Base-by-base conservation (phyloP, 306 rosid species). In the Trifolium pratense region DNA sequence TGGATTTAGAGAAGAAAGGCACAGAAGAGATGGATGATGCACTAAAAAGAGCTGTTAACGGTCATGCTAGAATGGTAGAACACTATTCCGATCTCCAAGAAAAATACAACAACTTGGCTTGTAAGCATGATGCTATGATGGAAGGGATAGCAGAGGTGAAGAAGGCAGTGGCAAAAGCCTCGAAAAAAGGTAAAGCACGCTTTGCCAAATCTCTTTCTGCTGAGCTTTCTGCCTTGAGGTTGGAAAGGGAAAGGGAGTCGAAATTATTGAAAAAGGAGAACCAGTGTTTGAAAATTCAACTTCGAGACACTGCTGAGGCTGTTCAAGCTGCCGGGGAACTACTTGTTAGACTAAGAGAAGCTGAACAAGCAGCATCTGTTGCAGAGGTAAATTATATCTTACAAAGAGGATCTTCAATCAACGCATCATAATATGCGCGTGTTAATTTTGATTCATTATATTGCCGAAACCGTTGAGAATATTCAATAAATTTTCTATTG, bases 321-420 rank as follows among this genome's bases (percentile, higher is more conserved):
- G 97, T 95, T 56, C 99, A 95, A 80, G 97, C 97, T 31, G 99
- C 99, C 1, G 99, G 99, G 49, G 99, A 90, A 73, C 88, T 95
- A 58, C 99, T 95, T 65, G 97, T 87, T 51, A 79, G 97, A 85
- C 96, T 90, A 39, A 83, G 93, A 86, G 99, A 95, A 84, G 90
- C 99, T 49, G 99, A 91, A 66, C 86, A 91, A 11, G 83, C 87
- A 16, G 88, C 96, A 75, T 81, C 89, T 60, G 73, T 80, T 79
- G 90, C 96, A 57, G 92, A 91, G 97, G 97, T 94, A 66, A 71
- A 34, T 14, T 49, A 20, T 70, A 71, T 59, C 29, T 20, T n/a
- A 36, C 39, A 2, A 39, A 70, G 26, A 32, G 75, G 26, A 58
- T n/a, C 51, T 34, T 23, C 4, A 75, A 51, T 21, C 39, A 29